Conservation (phyloP, 2,329 filamentous ascomycete genomes). For the Ophiognomonia clavigignenti-juglandacearum region DNA sequence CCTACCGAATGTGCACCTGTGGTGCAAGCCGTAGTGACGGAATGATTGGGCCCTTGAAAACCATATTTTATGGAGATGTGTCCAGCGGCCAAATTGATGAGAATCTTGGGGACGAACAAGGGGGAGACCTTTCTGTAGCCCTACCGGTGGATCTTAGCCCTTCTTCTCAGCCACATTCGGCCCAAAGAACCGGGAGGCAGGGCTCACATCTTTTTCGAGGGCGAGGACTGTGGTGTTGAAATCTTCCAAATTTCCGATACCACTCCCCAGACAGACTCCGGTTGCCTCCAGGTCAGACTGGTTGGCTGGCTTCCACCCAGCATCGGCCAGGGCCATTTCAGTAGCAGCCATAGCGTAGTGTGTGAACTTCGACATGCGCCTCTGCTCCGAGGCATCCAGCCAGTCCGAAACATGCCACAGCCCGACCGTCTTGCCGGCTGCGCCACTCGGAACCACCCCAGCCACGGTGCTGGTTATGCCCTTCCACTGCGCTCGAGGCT, state of each 20-base stretch:
- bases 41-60: slow-evolving; percentile 86
- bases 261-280: slow-evolving; percentile 89
- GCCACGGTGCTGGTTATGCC: slow-evolving; percentile 81
- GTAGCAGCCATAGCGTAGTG: slow-evolving; percentile 88
- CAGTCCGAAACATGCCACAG: slow-evolving; percentile 50
- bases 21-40: slow-evolving; percentile 90
- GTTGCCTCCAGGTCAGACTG: slow-evolving; percentile 67
- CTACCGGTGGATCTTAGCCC: slow-evolving; percentile 38
- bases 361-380: slow-evolving; percentile 85
- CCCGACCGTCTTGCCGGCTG: slow-evolving; percentile 32
- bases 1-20: slow-evolving; percentile 93
- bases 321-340: slow-evolving; percentile 79
- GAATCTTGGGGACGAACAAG: slow-evolving; percentile 83
- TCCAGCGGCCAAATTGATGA: slow-evolving; percentile 93
- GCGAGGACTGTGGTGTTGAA: slow-evolving; percentile 78
- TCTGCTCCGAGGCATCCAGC: slow-evolving; percentile 49
- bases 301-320: slow-evolving; percentile 63
- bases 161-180: slow-evolving; percentile 1
- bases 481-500: slow-evolving; percentile 54
- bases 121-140: slow-evolving; percentile 93
- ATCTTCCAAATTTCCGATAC: slow-evolving; percentile 90
- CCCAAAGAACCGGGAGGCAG: slow-evolving; percentile 9
- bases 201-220: slow-evolving; percentile 66
- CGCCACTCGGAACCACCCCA: slow-evolving; percentile 63
- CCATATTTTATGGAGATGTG: slow-evolving; percentile 92